These are phyloP conservation scores for Caloboletus inedulis DNA, from an alignment of 1,284 basidiomycete species.

Conservation along the genomic window DNA sequence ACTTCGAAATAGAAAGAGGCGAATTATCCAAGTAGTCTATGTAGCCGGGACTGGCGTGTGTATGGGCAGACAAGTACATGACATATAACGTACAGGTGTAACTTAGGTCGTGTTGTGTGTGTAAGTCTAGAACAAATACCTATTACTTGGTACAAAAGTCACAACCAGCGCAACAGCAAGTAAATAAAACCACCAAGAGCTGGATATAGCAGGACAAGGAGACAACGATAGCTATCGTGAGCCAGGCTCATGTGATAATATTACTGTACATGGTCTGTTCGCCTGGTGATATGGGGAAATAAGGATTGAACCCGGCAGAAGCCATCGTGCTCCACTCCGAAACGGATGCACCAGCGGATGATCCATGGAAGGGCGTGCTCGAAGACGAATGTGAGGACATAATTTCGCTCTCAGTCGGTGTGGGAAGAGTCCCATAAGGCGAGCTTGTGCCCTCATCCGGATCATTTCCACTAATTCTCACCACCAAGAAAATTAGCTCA, in stretches of 20 bases:
- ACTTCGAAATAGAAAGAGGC: slow-evolving; percentile 42
- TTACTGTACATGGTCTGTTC: slow-evolving; percentile 52
- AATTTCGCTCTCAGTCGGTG: slow-evolving; percentile 63
- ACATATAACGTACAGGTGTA: slow-evolving; percentile 32
- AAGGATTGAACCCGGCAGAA: slow-evolving; percentile 59
- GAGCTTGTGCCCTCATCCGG: slow-evolving; percentile 38
- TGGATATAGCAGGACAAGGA: slow-evolving; percentile 8
- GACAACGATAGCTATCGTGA: neutral
- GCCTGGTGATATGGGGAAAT: slow-evolving; percentile 54
- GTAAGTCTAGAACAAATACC: slow-evolving; percentile 32
- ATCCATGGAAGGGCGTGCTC: slow-evolving; percentile 43
- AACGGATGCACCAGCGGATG: slow-evolving; percentile 40
- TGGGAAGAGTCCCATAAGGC: slow-evolving; percentile 43
- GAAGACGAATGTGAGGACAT: slow-evolving; percentile 67
- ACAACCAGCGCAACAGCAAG: slow-evolving; percentile 33
- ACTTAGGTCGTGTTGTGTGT: slow-evolving; percentile 14
- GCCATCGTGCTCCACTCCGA: slow-evolving; percentile 62
- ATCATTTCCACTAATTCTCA: slow-evolving; percentile 45
- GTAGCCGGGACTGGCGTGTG: slow-evolving; percentile 17
- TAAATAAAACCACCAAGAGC: slow-evolving; percentile 28
- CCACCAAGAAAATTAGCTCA: slow-evolving; percentile 31
- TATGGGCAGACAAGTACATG: slow-evolving; percentile 29
- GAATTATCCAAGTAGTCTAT: slow-evolving; percentile 22
- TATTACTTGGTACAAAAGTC: slow-evolving; percentile 26
- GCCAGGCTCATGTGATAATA: slow-evolving; percentile 44